Evolutionary conservation across 1,284 basidiomycete genomes (phyloP).

Genomic region (Puccinia horiana): DNA sequence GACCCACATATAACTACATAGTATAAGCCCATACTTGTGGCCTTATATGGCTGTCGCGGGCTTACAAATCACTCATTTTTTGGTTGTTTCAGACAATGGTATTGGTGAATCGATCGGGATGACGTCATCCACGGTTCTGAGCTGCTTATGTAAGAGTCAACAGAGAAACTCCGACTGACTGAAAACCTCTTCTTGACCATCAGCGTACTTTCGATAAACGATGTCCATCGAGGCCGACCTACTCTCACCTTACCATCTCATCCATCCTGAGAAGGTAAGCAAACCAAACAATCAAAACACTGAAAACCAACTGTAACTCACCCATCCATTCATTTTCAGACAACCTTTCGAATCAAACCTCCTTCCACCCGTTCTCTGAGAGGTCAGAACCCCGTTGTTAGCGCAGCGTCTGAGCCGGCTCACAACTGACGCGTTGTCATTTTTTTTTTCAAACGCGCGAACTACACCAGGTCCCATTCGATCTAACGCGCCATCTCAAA

Average conservation of each 20-base stretch:
- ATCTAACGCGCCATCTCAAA: background rate
- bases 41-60: too few relatives aligned
- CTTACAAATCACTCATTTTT: too few relatives aligned
- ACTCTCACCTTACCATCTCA: constrained; percentile 4
- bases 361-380: background rate
- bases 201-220: background rate
- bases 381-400: background rate
- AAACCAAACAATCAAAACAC: background rate
- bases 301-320: background rate
- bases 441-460: background rate
- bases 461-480: background rate
- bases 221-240: constrained; percentile 12
- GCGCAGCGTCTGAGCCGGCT: background rate
- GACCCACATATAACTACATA: too few relatives aligned
- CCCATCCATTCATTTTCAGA: background rate
- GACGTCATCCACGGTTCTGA: too few relatives aligned
- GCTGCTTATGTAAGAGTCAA: background rate
- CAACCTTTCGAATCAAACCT: constrained; percentile 17
- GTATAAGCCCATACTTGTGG: too few relatives aligned
- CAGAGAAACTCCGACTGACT: too few relatives aligned
- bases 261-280: constrained; percentile 30
- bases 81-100: too few relatives aligned
- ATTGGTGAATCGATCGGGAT: too few relatives aligned
- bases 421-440: background rate
- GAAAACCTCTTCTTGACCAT: background rate